Evolutionary conservation across 2,329 filamentous ascomycete genomes (phyloP).

Genomic region (Thielaviopsis euricoi): DNA sequence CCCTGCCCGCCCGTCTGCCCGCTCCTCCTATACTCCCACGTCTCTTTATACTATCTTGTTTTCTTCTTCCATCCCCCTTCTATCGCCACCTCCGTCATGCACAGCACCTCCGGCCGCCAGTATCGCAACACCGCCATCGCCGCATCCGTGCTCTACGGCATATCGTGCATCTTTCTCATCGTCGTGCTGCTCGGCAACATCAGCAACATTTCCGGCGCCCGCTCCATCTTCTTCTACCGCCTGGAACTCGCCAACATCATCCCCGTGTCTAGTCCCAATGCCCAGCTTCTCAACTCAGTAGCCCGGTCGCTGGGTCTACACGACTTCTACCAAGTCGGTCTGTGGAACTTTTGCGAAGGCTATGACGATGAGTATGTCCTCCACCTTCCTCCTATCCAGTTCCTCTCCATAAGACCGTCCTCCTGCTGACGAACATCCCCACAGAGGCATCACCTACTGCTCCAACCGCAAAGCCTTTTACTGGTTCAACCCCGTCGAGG

Average conservation of each 20-base stretch:
- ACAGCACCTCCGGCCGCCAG: slow-evolving; percentile 5
- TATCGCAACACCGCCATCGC: slow-evolving; percentile 45
- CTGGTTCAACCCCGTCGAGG: slow-evolving; percentile 82
- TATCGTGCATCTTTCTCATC: slow-evolving; percentile 63
- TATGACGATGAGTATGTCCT: slow-evolving; percentile 44
- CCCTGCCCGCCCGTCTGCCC: too few species aligned
- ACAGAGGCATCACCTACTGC: slow-evolving; percentile 60
- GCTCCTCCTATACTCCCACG: too few species aligned
- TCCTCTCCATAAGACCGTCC: not conserved
- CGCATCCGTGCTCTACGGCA: slow-evolving; percentile 52
- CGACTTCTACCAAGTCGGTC: slow-evolving; percentile 83
- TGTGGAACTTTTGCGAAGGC: slow-evolving; percentile 88
- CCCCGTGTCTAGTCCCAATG: slow-evolving; percentile 53
- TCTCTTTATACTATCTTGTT: too few species aligned
- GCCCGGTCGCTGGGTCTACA: slow-evolving; percentile 74
- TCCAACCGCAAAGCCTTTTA: slow-evolving; percentile 54
- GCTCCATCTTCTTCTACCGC: slow-evolving; percentile 66
- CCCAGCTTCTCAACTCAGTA: slow-evolving; percentile 67
- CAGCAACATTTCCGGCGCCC: slow-evolving; percentile 41
- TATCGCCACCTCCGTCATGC: slow-evolving; percentile 2
- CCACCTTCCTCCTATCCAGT: not conserved
- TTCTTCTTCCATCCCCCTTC: not conserved
- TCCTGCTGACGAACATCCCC: not conserved
- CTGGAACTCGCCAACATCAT: slow-evolving; percentile 73
- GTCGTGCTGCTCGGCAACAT: slow-evolving; percentile 66